A percentile compares a stretch with the other conserved stretches of the same genome.
phyloP scores from a whole-genome alignment of 2,329 filamentous ascomycete species.

The Penicillium expansum region DNA sequence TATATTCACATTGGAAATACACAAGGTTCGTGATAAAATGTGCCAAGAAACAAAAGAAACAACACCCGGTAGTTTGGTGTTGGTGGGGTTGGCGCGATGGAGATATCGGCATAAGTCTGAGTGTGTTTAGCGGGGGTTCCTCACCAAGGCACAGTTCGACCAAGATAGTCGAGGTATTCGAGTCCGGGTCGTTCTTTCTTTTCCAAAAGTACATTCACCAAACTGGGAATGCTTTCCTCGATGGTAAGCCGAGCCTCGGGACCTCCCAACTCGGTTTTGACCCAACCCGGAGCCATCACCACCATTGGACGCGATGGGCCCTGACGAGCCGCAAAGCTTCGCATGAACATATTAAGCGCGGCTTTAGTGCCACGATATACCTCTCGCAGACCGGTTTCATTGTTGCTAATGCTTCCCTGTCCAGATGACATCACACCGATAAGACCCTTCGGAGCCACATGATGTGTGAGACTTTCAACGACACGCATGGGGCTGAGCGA shows the following conservation, averaged over 20 bases:
- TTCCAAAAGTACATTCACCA: not conserved
- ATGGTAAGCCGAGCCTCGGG: not conserved
- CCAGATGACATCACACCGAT: conserved; percentile 4
- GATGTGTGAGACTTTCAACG: not conserved
- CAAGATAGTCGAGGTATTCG: not conserved
- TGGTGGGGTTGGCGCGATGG: not conserved
- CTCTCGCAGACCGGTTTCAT: not conserved
- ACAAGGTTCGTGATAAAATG: not conserved
- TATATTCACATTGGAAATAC: not conserved
- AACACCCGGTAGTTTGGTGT: no score
- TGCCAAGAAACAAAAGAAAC: not conserved
- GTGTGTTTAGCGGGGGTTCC: not conserved
- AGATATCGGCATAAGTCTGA: not conserved
- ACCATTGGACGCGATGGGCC: not conserved
- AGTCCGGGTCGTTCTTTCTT: not conserved
- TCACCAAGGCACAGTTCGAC: not conserved
- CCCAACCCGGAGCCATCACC: not conserved
- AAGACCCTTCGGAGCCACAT: not conserved
- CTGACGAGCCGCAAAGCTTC: conserved; percentile 1
- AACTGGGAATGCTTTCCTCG: not conserved
- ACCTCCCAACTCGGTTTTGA: conserved; percentile 4
- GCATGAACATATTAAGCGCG: conserved; percentile 1
- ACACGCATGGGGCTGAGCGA: conserved; percentile 4
- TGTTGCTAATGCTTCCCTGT: conserved; percentile 4
- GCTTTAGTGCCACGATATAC: conserved; percentile 3